A percentile compares a stretch with the other conserved stretches of the same genome.
Evolutionary conservation across 129 eudicot genomes (phyloP).

Genomic region (Glebionis coronaria): DNA sequence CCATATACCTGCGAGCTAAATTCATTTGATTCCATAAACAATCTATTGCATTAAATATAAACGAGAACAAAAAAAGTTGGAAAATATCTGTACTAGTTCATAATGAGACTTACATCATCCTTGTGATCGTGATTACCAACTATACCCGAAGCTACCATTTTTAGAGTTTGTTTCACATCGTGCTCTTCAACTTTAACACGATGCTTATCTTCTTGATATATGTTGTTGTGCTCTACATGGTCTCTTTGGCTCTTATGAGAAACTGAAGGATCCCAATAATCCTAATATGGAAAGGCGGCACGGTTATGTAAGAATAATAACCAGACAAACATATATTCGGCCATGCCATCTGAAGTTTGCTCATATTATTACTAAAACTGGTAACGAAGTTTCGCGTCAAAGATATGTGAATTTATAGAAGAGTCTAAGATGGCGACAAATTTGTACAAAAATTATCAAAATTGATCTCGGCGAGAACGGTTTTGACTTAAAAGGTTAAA

Average conservation of each 20-base stretch:
- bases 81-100: not conserved
- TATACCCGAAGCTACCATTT: constrained; percentile 59
- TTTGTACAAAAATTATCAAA: constrained; percentile 4
- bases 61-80: not conserved
- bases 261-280: constrained; percentile 49
- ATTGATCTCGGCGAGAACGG: too few relatives aligned
- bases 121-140: constrained; percentile 35
- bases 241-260: constrained; percentile 38
- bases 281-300: constrained; percentile 44
- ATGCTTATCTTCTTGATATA: constrained; percentile 34
- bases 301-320: not conserved
- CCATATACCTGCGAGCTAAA: constrained; percentile 83
- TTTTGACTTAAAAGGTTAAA: constrained; percentile 5
- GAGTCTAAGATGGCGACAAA: not conserved
- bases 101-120: constrained; percentile 53
- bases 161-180: constrained; percentile 56
- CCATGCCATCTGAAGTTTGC: constrained; percentile 6
- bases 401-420: not conserved
- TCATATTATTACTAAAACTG: not conserved
- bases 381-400: constrained; percentile 7
- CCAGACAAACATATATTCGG: not conserved
- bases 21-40: constrained; percentile 30
- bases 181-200: constrained; percentile 33
- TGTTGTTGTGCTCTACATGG: constrained; percentile 25
- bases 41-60: constrained; percentile 8